Percentiles rank a stretch among this genome's conserved stretches.
Evolutionary conservation across 176 grass and related monocot species (phyloP).

Genomic region (Aegilops umbellulata): DNA sequence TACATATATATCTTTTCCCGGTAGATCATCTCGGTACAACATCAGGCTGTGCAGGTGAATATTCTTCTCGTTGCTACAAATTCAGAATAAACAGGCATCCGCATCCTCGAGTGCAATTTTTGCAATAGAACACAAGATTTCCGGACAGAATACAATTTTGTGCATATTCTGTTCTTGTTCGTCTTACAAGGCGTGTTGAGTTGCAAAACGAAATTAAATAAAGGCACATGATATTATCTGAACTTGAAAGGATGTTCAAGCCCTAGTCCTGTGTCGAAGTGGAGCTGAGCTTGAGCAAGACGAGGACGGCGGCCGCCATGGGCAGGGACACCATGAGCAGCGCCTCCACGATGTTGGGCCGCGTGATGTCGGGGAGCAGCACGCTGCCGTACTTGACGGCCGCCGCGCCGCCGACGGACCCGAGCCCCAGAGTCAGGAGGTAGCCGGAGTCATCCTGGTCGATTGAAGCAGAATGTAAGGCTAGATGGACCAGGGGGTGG

Average conservation of each 20-base stretch:
- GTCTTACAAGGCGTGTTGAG: not conserved
- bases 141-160: too few species aligned
- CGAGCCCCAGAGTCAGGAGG: slow-evolving; percentile 60
- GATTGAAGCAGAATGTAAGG: too few species aligned
- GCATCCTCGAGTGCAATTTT: not conserved
- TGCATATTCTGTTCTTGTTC: not conserved
- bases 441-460: slow-evolving; percentile 60
- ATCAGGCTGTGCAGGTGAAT: not conserved
- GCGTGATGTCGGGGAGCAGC: slow-evolving; percentile 71
- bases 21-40: not conserved
- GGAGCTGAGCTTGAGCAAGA: slow-evolving; percentile 61
- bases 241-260: not conserved
- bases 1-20: slow-evolving; percentile 14
- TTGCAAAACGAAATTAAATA: not conserved
- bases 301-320: slow-evolving; percentile 46
- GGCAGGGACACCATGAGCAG: slow-evolving; percentile 76
- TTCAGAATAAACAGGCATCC: not conserved
- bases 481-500: too few species aligned
- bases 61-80: not conserved
- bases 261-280: not conserved
- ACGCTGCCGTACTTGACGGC: slow-evolving; percentile 82
- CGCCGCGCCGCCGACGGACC: slow-evolving; percentile 66
- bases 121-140: not conserved
- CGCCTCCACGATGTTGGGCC: slow-evolving; percentile 68
- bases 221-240: not conserved